phyloP scores from a whole-genome alignment of 345 rosid genomes.

The Rhodamnia argentea region DNA sequence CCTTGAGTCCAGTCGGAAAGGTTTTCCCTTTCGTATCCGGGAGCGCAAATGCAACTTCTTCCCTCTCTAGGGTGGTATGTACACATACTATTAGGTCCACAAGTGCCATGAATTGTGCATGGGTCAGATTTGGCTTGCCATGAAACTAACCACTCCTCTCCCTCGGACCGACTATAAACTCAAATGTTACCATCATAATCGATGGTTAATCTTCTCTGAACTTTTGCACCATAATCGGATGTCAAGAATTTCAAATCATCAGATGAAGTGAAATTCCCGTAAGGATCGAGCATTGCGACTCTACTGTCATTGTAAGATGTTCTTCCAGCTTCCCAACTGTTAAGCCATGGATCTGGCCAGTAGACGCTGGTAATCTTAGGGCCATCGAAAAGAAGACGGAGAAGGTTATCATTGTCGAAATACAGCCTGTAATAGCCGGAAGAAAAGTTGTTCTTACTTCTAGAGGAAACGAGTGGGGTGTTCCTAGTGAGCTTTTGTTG shows the following conservation, averaged over 20 bases:
- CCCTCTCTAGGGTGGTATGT: neutral
- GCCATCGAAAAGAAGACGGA: conserved; percentile 9
- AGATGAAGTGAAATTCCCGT: neutral
- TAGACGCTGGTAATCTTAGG: conserved; percentile 10
- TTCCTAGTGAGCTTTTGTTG: conserved; percentile 13
- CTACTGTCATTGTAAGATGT: conserved; percentile 10
- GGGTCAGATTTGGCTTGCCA: conserved; percentile 7
- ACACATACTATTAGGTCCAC: conserved; percentile 22
- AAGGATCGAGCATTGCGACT: neutral
- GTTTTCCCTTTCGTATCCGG: neutral
- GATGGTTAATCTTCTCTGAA: neutral
- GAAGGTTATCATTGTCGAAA: conserved; percentile 23
- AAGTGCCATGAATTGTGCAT: conserved; percentile 17
- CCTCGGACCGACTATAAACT: neutral
- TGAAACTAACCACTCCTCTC: neutral
- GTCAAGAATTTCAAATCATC: neutral
- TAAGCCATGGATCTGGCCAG: conserved; percentile 15
- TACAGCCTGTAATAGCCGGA: conserved; percentile 16
- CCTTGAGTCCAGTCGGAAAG: conserved; percentile 5
- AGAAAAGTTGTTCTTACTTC: conserved; percentile 16
- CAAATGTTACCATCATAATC: conserved; percentile 6
- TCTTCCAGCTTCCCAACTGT: conserved; percentile 8
- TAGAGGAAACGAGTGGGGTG: conserved; percentile 11
- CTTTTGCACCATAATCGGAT: neutral
- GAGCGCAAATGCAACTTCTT: conserved; percentile 10